These are phyloP conservation scores for Xylariaceae sp. DNA, from an alignment of 2,329 filamentous ascomycete species.

Conservation along the genomic window DNA sequence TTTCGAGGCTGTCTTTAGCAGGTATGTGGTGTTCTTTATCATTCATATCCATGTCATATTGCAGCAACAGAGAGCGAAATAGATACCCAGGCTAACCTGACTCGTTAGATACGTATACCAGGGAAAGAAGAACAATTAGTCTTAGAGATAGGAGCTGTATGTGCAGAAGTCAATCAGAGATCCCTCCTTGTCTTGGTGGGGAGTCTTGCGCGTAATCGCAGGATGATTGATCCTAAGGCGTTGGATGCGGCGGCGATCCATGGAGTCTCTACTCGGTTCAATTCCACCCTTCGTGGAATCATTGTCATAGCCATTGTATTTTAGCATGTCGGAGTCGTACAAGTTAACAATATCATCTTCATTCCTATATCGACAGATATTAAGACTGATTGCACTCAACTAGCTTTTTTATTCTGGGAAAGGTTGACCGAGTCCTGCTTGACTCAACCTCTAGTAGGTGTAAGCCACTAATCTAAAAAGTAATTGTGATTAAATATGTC, in stretches of 20 bases:
- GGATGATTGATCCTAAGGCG: slow-evolving; percentile 5
- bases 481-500: too few relatives aligned
- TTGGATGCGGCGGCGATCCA: slow-evolving; percentile 5
- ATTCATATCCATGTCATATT: too few relatives aligned
- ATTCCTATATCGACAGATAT: too few relatives aligned
- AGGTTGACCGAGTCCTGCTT: too few relatives aligned
- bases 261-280: slow-evolving; percentile 19
- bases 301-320: too few relatives aligned
- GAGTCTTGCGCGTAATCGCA: not conserved
- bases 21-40: slow-evolving; percentile 34
- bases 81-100: too few relatives aligned
- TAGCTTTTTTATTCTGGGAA: too few relatives aligned
- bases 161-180: not conserved
- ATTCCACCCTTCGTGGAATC: too few relatives aligned
- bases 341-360: not conserved
- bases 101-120: slow-evolving; percentile 31
- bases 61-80: too few relatives aligned
- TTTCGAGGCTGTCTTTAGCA: slow-evolving; percentile 46
- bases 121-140: slow-evolving; percentile 29
- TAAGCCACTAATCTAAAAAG: too few relatives aligned
- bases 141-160: slow-evolving; percentile 13
- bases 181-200: not conserved
- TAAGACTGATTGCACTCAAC: too few relatives aligned
- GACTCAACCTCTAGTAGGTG: too few relatives aligned
- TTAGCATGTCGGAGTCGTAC: not conserved